Evolutionary conservation across 129 eudicot species (phyloP).

Genomic region (Logfia minima): DNA sequence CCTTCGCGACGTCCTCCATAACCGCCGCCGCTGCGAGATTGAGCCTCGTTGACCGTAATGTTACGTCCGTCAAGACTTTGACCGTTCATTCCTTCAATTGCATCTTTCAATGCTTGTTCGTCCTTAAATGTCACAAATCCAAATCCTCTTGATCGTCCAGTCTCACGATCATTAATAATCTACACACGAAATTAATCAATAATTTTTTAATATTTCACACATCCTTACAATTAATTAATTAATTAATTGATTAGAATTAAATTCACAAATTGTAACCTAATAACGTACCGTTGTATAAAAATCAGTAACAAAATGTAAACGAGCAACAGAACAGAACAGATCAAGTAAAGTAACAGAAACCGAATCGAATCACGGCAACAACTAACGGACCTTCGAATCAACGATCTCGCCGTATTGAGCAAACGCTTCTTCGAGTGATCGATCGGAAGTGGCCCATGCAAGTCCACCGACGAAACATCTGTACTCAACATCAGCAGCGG

Average conservation of each 20-base stretch:
- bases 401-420: conserved; percentile 72
- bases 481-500: conserved; percentile 75
- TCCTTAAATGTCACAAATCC: conserved; percentile 81
- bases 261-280: neutral
- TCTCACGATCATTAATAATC: conserved; percentile 86
- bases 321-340: conserved; percentile 33
- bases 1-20: conserved; percentile 25
- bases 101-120: conserved; percentile 69
- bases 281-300: conserved; percentile 12
- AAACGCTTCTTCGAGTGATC: conserved; percentile 60
- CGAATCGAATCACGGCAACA: conserved; percentile 31
- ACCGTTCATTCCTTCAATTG: conserved; percentile 89
- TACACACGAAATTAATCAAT: conserved; percentile 12
- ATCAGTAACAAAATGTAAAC: conserved; percentile 29
- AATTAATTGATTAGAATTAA: too few relatives aligned
- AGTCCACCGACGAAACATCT: conserved; percentile 93
- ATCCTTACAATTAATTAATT: too few relatives aligned
- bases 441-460: conserved; percentile 92
- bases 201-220: neutral
- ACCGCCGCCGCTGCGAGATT: conserved; percentile 70
- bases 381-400: conserved; percentile 86
- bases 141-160: conserved; percentile 86
- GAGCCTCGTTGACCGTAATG: conserved; percentile 93
- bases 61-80: conserved; percentile 84
- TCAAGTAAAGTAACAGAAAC: neutral